A percentile compares a stretch with the other conserved stretches of the same genome.
phyloP scores from a whole-genome alignment of 176 grass and related monocot genomes.

The Oryza nivara region DNA sequence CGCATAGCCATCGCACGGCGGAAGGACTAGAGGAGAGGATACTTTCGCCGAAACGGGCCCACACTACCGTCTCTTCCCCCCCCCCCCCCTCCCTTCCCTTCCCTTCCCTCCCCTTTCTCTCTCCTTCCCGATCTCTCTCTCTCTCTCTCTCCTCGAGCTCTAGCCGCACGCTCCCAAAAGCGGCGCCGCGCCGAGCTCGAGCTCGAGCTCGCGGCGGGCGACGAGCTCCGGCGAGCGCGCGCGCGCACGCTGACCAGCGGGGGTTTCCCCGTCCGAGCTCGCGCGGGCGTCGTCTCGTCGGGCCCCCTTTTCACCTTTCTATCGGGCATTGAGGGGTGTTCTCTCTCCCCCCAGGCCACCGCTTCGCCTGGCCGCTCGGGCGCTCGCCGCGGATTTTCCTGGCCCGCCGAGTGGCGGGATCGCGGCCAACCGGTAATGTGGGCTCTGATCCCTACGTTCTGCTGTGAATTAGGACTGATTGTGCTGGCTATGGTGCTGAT shows the following conservation, averaged over 20 bases:
- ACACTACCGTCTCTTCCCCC: background rate
- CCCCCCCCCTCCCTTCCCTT: background rate
- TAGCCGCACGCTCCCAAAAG: background rate
- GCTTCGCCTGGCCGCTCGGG: conserved; percentile 5
- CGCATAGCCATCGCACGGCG: background rate
- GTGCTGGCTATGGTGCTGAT: conserved; percentile 7
- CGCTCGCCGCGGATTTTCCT: background rate
- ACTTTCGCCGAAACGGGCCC: background rate
- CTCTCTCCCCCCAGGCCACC: conserved; percentile 24
- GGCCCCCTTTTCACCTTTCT: background rate
- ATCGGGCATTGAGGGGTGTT: conserved; percentile 39
- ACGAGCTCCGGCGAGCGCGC: background rate
- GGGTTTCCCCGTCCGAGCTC: background rate
- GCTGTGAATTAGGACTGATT: conserved; percentile 11
- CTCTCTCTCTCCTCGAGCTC: background rate
- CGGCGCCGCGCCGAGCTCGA: background rate
- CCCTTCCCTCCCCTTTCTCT: background rate
- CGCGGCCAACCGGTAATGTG: conserved; percentile 62
- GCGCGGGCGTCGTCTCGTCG: background rate
- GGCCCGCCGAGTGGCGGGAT: background rate
- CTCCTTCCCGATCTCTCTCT: background rate
- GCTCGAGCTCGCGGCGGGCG: background rate
- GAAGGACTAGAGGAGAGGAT: background rate
- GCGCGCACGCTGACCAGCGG: background rate
- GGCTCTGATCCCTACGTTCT: conserved; percentile 47